These are phyloP conservation scores for Anisodus tanguticus DNA, from an alignment of 257 asterid genomes.

Conservation along the genomic window DNA sequence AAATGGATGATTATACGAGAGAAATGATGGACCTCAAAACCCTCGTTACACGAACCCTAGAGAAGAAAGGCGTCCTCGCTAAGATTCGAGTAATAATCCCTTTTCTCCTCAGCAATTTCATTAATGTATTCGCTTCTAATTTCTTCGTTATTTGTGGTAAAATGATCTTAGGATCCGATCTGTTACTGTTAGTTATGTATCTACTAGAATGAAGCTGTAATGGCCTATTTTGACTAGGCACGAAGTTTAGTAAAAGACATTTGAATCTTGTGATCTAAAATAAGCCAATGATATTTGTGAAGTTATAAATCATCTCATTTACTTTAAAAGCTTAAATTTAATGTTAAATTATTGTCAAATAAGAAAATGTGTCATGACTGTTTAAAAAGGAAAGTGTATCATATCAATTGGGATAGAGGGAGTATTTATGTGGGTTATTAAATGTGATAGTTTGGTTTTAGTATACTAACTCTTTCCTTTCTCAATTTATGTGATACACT, in stretches of 20 bases:
- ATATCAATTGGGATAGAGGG: no score
- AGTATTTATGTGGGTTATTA: no score
- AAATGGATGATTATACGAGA: conserved; percentile 87
- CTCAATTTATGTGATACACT: no score
- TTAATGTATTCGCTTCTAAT: neutral
- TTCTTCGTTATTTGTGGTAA: neutral
- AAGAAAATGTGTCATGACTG: no score
- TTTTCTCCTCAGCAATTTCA: neutral
- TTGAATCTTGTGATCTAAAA: neutral
- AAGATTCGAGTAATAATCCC: conserved; percentile 86
- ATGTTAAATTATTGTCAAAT: no score
- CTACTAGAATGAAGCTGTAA: no score
- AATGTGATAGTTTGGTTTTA: no score
- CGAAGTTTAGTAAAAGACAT: neutral
- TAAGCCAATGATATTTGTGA: no score
- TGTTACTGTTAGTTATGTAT: neutral
- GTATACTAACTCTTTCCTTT: no score
- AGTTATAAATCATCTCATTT: no score
- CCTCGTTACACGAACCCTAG: conserved; percentile 94
- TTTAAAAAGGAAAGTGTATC: no score
- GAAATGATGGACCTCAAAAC: conserved; percentile 99
- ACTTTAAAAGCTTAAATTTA: no score
- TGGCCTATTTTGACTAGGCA: neutral
- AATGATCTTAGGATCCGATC: conserved; percentile 16
- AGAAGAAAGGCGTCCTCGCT: conserved; percentile 99